Evolutionary conservation across 176 grass and related monocot genomes (phyloP).

Genomic region (Zea mays): Zm-B73-REFERENCE-NAM-5.0 NC_050101.1:123620001-123620500

Average conservation of each 20-base stretch:
- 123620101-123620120: constrained; percentile 3
- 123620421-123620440: neutral
- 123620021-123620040: neutral
- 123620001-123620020: constrained; percentile 13
- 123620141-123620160: constrained; percentile 61
- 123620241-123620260: constrained; percentile 82
- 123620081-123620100: constrained; percentile 13
- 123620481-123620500: neutral
- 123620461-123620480: constrained; percentile 27
- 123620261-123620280: constrained; percentile 48
- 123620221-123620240: constrained; percentile 77
- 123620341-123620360: constrained; percentile 72
- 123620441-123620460: constrained; percentile 1
- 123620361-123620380: constrained; percentile 74
- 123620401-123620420: constrained; percentile 24
- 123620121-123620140: constrained; percentile 29
- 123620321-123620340: constrained; percentile 51
- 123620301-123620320: constrained; percentile 64
- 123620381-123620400: constrained; percentile 15
- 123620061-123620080: neutral
- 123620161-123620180: constrained; percentile 58
- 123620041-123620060: neutral
- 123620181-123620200: constrained; percentile 52
- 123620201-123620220: constrained; percentile 56
- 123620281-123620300: constrained; percentile 55